These are phyloP conservation scores for Cercospora berteroae DNA, from an alignment of 2,329 filamentous ascomycete genomes.

Conservation along the genomic window DNA sequence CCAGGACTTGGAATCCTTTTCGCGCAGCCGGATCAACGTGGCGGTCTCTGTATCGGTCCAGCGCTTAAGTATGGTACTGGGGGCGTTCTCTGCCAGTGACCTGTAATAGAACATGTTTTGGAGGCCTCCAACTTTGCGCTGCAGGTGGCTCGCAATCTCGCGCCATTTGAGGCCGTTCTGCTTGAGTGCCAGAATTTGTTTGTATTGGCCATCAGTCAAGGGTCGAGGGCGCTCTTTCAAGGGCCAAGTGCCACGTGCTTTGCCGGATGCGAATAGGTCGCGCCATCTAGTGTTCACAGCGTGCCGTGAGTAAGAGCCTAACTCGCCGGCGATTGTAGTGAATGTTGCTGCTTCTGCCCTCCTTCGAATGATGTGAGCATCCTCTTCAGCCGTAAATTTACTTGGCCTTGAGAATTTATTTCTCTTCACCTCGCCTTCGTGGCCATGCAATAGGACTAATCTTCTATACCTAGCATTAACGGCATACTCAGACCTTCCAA, in stretches of 20 bases:
- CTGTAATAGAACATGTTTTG: not conserved
- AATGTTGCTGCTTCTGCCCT: not conserved
- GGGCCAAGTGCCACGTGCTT: not conserved
- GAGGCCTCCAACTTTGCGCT: not conserved
- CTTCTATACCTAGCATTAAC: not conserved
- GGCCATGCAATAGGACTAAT: not conserved
- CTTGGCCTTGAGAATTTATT: rapidly evolving
- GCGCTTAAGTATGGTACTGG: not conserved
- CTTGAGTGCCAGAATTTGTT: not conserved
- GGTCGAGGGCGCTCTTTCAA: not conserved
- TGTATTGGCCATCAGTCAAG: not conserved
- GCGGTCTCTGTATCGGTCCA: not conserved
- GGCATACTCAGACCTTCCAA: not conserved
- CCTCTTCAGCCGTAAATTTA: not conserved
- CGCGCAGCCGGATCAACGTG: not conserved
- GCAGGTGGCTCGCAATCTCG: not conserved
- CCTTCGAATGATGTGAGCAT: not conserved
- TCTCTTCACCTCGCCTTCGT: not conserved
- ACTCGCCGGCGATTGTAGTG: not conserved
- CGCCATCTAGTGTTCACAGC: not conserved
- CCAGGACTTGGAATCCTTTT: not conserved
- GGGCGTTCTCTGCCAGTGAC: not conserved
- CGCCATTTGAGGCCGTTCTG: not conserved
- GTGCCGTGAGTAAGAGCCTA: not conserved
- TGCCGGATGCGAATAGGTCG: not conserved